A percentile compares a stretch with the other conserved stretches of the same genome.
Conservation (phyloP, 139 green algal species). For the Volvox africanus region DNA sequence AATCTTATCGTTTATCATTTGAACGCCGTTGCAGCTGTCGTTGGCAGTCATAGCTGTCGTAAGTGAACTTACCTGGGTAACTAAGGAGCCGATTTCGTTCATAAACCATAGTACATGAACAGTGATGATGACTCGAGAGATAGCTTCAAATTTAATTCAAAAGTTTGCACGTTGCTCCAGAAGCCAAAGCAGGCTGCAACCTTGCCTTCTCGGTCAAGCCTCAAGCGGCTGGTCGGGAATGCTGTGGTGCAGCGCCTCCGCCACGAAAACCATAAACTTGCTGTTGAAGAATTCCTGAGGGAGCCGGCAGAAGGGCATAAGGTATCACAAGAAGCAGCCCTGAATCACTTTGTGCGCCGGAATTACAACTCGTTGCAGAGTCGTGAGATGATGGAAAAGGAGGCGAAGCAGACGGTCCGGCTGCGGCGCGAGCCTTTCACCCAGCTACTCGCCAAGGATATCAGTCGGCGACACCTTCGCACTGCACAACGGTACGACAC, state of each 20-base stretch:
- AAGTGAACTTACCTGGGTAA: no score
- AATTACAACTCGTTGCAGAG: slow-evolving; percentile 24
- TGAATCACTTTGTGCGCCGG: neutral
- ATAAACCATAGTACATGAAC: neutral
- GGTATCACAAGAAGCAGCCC: neutral
- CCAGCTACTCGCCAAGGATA: neutral
- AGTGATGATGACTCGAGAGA: neutral
- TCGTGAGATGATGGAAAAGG: slow-evolving; percentile 5
- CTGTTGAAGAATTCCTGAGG: neutral
- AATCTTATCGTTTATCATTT: no score
- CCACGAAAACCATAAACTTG: neutral
- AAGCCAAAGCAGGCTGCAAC: neutral
- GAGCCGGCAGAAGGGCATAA: neutral
- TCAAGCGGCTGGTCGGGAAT: neutral
- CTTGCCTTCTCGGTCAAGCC: neutral
- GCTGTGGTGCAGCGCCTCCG: slow-evolving; percentile 7
- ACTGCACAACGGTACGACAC: slow-evolving; percentile 12
- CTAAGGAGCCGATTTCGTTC: no score
- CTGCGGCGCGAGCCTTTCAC: neutral
- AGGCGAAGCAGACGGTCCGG: neutral
- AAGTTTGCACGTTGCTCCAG: neutral
- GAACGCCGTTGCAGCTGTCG: no score
- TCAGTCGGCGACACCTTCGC: slow-evolving; percentile 28
- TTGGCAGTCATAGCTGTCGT: no score
- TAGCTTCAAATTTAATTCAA: neutral